Base-by-base conservation (phyloP, 202 grass and related monocot genomes). In the Schoenoplectus triqueter region DNA sequence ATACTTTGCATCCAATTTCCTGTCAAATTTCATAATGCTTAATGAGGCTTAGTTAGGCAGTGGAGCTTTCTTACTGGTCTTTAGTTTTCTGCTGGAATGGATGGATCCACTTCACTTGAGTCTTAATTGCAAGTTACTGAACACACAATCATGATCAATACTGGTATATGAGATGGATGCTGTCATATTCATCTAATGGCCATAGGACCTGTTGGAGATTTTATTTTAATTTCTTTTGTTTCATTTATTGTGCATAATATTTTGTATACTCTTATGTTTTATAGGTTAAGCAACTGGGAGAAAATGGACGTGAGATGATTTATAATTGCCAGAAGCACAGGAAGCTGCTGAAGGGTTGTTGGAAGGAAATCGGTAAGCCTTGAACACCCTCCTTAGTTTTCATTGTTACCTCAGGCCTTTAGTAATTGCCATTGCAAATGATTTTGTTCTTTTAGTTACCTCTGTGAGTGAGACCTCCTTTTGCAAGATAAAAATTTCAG, bases 221-320 rank as follows among this genome's bases (percentile, higher is more conserved):
- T 69, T 71, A 76, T 80, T 51, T 10, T 64, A 31, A 31, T 73
- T 74, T 69, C 13, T 75, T 87, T 39, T 52, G n/a, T 67, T 82
- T 50, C 48, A 82, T 75, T 86, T 82, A 39, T 65, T 82, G 10
- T 52, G 6, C 47, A 82, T 67, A 67, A 82, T 48, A 52, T 7
- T 67, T 21, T 82, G 9, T 82, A 82, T 48, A 50, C 11, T 14
- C 17, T 0, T 83, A 84, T 86, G 59, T 19, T 10, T 85, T 90
- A 81, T 87, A 97, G 92, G 80, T 77, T 79, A 88, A 94, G 79
- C 90, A 94, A 82, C 80, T 97, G 77, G 92, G 92, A 64, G 90
- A 94, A 69, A 82, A 93, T 46, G 92, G 95, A 11, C 54, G 81
- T 62, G 78, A 94, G 21, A 97, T 94, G 89, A 44, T 97, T 89